A percentile compares a stretch with the other conserved stretches of the same genome.
Conservation (phyloP, 768 basidiomycete genomes). For the Sporobolomyces pararoseus region DNA sequence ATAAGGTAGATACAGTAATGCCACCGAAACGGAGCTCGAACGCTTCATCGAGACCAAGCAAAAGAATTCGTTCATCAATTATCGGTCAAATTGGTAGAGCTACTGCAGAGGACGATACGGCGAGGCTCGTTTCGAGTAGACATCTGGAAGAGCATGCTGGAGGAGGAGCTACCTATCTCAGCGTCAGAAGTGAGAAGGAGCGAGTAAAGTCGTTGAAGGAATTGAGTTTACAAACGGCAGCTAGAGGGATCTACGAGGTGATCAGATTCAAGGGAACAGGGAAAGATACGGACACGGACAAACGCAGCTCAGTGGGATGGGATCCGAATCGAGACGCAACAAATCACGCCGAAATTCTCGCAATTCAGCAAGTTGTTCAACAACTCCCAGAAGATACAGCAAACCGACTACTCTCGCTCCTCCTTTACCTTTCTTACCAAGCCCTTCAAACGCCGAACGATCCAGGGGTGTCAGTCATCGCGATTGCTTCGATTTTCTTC, state of each 20-base stretch:
- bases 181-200: background rate
- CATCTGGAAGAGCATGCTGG: slow-evolving; percentile 27
- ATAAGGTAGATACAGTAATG: no score
- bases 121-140: slow-evolving; percentile 1
- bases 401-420: slow-evolving; percentile 16
- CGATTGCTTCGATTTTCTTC: slow-evolving; percentile 33
- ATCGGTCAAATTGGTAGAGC: slow-evolving; percentile 2
- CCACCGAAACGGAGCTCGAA: slow-evolving; percentile 21
- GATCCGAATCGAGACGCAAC: slow-evolving; percentile 17
- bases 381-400: slow-evolving; percentile 15
- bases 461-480: slow-evolving; percentile 20
- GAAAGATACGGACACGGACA: background rate
- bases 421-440: slow-evolving; percentile 14
- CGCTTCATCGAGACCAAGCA: background rate
- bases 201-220: slow-evolving; percentile 4
- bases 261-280: background rate
- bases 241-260: slow-evolving; percentile 1
- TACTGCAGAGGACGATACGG: slow-evolving; percentile 8
- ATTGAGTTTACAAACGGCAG: background rate
- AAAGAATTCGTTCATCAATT: slow-evolving; percentile 12
- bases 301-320: slow-evolving; percentile 14
- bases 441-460: slow-evolving; percentile 9
- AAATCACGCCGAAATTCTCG: background rate
- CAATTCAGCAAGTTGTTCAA: background rate
- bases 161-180: slow-evolving; percentile 21